Evolutionary conservation across 371 early-diverging fungal species (phyloP).

Genomic region (Mucor piriformis): DNA sequence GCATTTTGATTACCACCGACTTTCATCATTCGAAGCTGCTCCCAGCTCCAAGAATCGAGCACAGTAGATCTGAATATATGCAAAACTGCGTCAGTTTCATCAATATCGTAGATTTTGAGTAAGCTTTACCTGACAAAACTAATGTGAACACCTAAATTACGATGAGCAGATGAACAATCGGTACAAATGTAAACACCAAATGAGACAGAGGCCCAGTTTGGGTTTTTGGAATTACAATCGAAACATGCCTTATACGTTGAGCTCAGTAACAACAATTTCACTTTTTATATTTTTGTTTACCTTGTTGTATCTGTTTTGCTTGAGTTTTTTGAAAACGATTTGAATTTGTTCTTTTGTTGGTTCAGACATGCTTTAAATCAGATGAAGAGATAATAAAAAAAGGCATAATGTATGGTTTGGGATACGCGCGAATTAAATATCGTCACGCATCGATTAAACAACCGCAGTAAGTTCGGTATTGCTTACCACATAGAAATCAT

Average conservation of each 20-base stretch:
- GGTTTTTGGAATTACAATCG: slow-evolving; percentile 96
- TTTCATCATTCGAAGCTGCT: slow-evolving; percentile 94
- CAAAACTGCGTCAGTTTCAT: background rate
- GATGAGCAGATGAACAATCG: slow-evolving; percentile 95
- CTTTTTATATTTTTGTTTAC: slow-evolving; percentile 35
- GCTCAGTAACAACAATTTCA: background rate
- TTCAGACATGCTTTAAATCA: slow-evolving; percentile 47
- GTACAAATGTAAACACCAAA: slow-evolving; percentile 98
- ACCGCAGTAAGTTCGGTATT: background rate
- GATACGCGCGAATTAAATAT: background rate
- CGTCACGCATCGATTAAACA: background rate
- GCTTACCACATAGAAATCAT: too few species aligned
- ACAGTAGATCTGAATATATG: slow-evolving; percentile 69
- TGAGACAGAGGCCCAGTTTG: slow-evolving; percentile 96
- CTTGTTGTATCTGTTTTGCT: slow-evolving; percentile 80
- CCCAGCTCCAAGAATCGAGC: slow-evolving; percentile 90
- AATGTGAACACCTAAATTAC: slow-evolving; percentile 95
- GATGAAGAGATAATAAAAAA: slow-evolving; percentile 1
- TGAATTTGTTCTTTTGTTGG: slow-evolving; percentile 78
- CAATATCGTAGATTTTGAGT: too few species aligned
- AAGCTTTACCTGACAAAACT: slow-evolving; percentile 96
- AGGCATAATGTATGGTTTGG: background rate
- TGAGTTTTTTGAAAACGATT: slow-evolving; percentile 79
- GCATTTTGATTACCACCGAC: slow-evolving; percentile 84
- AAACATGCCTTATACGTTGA: slow-evolving; percentile 77